These are phyloP conservation scores for Endotrypanum monterogeii DNA, from an alignment of 208 protist species.

Conservation along the genomic window DNA sequence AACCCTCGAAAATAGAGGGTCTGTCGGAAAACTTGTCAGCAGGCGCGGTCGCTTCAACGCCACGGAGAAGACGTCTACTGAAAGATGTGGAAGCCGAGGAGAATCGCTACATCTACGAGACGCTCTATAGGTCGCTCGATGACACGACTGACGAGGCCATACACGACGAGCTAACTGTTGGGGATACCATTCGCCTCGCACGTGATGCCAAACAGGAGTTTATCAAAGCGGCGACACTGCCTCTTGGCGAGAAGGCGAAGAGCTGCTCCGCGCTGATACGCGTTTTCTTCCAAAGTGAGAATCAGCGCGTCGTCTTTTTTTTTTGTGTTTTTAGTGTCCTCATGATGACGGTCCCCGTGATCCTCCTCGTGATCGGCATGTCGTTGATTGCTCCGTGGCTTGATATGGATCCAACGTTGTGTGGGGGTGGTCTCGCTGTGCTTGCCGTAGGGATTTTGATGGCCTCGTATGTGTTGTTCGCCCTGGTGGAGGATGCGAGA, in stretches of 20 bases:
- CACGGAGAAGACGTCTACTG: constrained; percentile 41
- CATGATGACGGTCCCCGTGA: constrained; percentile 77
- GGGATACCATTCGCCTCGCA: constrained; percentile 44
- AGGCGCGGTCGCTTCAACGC: not conserved
- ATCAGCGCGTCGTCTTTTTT: constrained; percentile 40
- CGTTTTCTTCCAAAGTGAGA: constrained; percentile 34
- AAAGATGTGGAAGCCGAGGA: constrained; percentile 70
- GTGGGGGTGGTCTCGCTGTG: constrained; percentile 69
- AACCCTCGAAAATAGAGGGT: not conserved
- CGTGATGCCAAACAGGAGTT: constrained; percentile 57
- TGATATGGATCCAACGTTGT: constrained; percentile 45
- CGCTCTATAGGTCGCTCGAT: constrained; percentile 64
- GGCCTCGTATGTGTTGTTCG: constrained; percentile 62
- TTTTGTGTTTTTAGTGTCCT: constrained; percentile 58
- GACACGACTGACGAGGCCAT: constrained; percentile 25
- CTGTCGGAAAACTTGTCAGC: not conserved
- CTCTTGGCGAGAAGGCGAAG: constrained; percentile 61
- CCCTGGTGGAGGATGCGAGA: constrained; percentile 48
- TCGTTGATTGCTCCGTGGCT: constrained; percentile 53
- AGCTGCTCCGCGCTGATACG: constrained; percentile 41
- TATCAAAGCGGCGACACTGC: constrained; percentile 30
- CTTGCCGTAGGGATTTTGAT: constrained; percentile 49
- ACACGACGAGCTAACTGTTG: constrained; percentile 31
- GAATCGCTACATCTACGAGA: constrained; percentile 57
- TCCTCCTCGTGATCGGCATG: constrained; percentile 64